Evolutionary conservation across 2,329 filamentous ascomycete genomes (phyloP), one percentile per base, ranked within the genome.

Genomic region (Cadophora luteo-olivacea): DNA sequence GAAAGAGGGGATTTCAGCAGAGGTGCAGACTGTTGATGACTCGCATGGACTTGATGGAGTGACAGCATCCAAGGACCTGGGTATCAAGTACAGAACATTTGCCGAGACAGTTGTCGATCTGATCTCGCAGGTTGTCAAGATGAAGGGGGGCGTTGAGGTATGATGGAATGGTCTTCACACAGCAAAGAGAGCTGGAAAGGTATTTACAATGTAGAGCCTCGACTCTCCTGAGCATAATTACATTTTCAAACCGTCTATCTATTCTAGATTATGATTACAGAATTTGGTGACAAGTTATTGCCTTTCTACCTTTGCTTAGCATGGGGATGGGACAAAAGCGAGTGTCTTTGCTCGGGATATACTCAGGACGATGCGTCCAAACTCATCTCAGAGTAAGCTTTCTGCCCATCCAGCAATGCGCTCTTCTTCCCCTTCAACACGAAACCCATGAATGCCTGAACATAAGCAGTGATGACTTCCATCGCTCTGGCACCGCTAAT

Each of bases 101-200:
- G 83, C 88, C 74, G 79, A 87, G 74, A 85, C 82, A 38, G 84
- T 91, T 51, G 78, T 81, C 19, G 89, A 91, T 76, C 85, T 87
- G 1, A 85, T 89, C n/a, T 70, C 72, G 61, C 75, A 77, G 63
- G 75, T 72, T 82, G 80, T 16, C 74, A 73, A 4, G 81, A 57
- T 65, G 57, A 33, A n/a, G 11, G 52, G 4, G 3, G 41, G 41
- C 2, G 4, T 5, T 14, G 9, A 38, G 12, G 36, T 14, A 38
- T 38, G 36, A 38, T 4, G 7, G 36, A 38, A 29, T 24, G 12
- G 51, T 29, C 29, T 29, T 29, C 29, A 29, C 5, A 5, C 29
- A 29, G 3, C 29, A 29, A 29, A 3, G 29, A 29, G 5, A 29
- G 29, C 3, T 29, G 29, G 29, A 5, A 29, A 29, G 5, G 3